Conservation (phyloP, 139 green algal species). For the Mesostigma viride region DNA sequence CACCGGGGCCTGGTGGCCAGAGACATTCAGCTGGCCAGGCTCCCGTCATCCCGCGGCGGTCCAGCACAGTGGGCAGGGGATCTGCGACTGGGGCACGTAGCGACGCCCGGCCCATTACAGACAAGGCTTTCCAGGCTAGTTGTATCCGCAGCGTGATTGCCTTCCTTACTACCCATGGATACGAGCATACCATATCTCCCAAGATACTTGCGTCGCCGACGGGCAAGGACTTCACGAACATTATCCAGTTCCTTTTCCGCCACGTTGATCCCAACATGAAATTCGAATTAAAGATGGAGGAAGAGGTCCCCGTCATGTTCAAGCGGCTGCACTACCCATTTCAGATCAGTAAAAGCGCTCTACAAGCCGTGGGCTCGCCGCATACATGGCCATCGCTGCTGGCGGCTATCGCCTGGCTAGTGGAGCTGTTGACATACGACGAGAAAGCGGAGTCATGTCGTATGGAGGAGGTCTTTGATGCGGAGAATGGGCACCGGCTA, state of each 20-base stretch:
- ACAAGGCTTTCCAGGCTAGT: slow-evolving; percentile 17
- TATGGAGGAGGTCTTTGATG: background rate
- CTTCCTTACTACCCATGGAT: slow-evolving; percentile 70
- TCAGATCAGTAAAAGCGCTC: slow-evolving; percentile 70
- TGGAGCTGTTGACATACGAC: slow-evolving; percentile 81
- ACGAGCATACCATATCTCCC: slow-evolving; percentile 57
- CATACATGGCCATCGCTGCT: slow-evolving; percentile 84
- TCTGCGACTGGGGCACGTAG: no score
- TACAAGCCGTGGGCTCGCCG: slow-evolving; percentile 78
- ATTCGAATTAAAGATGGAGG: slow-evolving; percentile 51
- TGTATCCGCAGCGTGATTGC: slow-evolving; percentile 59
- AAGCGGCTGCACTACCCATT: slow-evolving; percentile 90
- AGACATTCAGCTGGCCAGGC: no score
- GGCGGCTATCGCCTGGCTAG: slow-evolving; percentile 74
- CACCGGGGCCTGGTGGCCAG: no score
- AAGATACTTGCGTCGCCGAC: slow-evolving; percentile 73
- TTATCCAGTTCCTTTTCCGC: slow-evolving; percentile 74
- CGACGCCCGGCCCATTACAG: slow-evolving; percentile 15
- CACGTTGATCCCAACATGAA: slow-evolving; percentile 67
- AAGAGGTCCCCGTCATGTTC: slow-evolving; percentile 62
- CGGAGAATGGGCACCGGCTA: slow-evolving; percentile 30
- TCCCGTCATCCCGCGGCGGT: no score
- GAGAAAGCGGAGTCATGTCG: slow-evolving; percentile 56
- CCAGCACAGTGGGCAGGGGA: no score
- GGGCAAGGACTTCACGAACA: slow-evolving; percentile 78